phyloP scores from a whole-genome alignment of 106 monocot genomes.

The Apostasia shenzhenica region DNA sequence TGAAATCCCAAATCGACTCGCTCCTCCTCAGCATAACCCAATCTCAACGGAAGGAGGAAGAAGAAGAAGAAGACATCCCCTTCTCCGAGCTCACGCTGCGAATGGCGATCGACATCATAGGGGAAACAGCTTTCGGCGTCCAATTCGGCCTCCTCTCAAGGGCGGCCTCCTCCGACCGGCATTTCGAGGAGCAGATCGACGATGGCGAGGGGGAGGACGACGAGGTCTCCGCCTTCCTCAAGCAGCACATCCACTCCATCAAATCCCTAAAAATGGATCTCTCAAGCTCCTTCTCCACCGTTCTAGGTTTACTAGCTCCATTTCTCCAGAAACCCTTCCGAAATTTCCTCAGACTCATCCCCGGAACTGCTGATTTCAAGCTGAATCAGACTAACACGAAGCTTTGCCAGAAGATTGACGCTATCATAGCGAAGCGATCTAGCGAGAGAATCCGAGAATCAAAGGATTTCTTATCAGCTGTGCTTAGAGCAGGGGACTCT shows the following conservation, averaged over 20 bases:
- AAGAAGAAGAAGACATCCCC: slow-evolving; percentile 29
- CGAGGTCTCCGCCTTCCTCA: slow-evolving; percentile 40
- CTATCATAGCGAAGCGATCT: slow-evolving; percentile 32
- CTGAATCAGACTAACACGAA: slow-evolving; percentile 29
- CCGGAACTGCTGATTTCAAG: slow-evolving; percentile 42
- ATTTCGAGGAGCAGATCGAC: background rate
- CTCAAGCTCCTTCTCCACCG: slow-evolving; percentile 56
- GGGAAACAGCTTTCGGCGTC: slow-evolving; percentile 60
- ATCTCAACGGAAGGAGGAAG: background rate
- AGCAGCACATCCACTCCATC: slow-evolving; percentile 49
- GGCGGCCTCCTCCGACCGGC: background rate
- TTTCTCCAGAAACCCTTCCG: slow-evolving; percentile 41
- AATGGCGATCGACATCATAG: slow-evolving; percentile 72
- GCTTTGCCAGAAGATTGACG: slow-evolving; percentile 33
- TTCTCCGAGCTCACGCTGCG: slow-evolving; percentile 57
- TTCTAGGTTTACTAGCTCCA: slow-evolving; percentile 45
- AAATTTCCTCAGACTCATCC: slow-evolving; percentile 35
- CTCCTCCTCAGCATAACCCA: slow-evolving; percentile 11
- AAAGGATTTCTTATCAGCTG: slow-evolving; percentile 49
- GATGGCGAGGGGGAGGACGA: slow-evolving; percentile 1
- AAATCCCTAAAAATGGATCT: slow-evolving; percentile 72
- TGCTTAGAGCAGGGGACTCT: slow-evolving; percentile 49
- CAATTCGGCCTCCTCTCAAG: slow-evolving; percentile 49
- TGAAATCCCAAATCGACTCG: slow-evolving; percentile 38
- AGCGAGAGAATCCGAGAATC: slow-evolving; percentile 3